These are phyloP conservation scores for Discostella stelligeroides DNA, from an alignment of 108 stramenopile species.

Conservation along the genomic window DNA sequence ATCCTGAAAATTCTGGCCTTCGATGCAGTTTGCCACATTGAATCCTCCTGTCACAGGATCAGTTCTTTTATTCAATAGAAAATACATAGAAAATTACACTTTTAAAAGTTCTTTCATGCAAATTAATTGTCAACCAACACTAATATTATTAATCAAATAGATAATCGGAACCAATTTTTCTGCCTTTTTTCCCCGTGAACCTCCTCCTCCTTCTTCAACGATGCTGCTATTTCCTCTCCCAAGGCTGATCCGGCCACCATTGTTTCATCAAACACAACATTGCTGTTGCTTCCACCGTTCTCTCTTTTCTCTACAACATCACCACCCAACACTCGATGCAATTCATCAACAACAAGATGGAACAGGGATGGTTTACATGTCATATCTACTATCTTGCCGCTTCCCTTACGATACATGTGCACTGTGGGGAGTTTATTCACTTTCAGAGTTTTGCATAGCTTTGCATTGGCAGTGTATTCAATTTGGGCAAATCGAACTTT, in stretches of 20 bases:
- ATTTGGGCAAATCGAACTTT: constrained; percentile 67
- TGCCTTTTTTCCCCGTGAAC: constrained; percentile 10
- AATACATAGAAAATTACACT: too few relatives aligned
- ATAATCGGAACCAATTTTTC: constrained; percentile 15
- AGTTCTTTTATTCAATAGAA: too few relatives aligned
- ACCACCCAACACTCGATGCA: constrained; percentile 37
- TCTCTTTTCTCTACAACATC: constrained; percentile 5
- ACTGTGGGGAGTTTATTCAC: constrained; percentile 67
- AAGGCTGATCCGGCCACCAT: constrained; percentile 31
- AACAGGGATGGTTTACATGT: constrained; percentile 42
- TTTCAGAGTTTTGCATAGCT: constrained; percentile 61
- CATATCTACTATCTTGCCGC: constrained; percentile 38
- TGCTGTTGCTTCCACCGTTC: not conserved
- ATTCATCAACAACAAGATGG: constrained; percentile 43
- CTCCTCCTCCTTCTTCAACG: constrained; percentile 12
- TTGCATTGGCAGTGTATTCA: constrained; percentile 55
- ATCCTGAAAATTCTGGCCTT: too few relatives aligned
- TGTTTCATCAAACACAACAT: constrained; percentile 28
- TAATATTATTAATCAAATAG: too few relatives aligned
- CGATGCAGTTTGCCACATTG: too few relatives aligned
- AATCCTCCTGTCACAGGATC: too few relatives aligned
- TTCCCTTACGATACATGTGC: constrained; percentile 49
- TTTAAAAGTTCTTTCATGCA: too few relatives aligned
- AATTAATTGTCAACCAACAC: too few relatives aligned
- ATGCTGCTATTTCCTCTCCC: constrained; percentile 34